Percentiles rank a stretch among this genome's conserved stretches.
Conservation (phyloP, 345 rosid species). For the Draba incana region DNA sequence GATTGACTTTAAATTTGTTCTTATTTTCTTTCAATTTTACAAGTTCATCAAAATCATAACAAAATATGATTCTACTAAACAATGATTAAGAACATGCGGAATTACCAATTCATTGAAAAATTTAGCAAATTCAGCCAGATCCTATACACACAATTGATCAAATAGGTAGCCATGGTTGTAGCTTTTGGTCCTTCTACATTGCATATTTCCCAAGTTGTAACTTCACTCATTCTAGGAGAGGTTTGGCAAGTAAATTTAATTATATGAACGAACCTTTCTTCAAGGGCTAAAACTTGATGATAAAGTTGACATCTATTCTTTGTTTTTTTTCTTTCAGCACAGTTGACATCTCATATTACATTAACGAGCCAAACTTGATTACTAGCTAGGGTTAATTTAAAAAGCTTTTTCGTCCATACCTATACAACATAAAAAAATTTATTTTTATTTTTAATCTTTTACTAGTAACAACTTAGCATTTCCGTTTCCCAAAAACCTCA, state of each 20-base stretch:
- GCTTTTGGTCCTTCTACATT: slow-evolving; percentile 1
- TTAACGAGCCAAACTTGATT: not conserved
- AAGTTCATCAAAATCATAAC: too few species aligned
- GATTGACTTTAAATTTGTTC: too few species aligned
- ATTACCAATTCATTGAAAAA: too few species aligned
- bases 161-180: not conserved
- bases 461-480: too few species aligned
- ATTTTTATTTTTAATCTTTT: too few species aligned
- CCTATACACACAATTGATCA: not conserved
- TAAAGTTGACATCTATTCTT: not conserved
- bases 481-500: too few species aligned
- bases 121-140: too few species aligned
- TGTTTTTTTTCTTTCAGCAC: not conserved
- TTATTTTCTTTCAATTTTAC: too few species aligned
- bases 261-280: not conserved
- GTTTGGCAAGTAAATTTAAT: slow-evolving; percentile 29
- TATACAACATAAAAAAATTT: too few species aligned
- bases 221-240: slow-evolving; percentile 5
- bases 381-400: too few species aligned
- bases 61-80: not conserved
- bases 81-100: not conserved
- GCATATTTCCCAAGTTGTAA: not conserved
- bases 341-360: not conserved
- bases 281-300: not conserved
- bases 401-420: too few species aligned